These are phyloP conservation scores for Cryphonectria parasitica DNA, from an alignment of 2,329 filamentous ascomycete genomes.

Conservation along the genomic window DNA sequence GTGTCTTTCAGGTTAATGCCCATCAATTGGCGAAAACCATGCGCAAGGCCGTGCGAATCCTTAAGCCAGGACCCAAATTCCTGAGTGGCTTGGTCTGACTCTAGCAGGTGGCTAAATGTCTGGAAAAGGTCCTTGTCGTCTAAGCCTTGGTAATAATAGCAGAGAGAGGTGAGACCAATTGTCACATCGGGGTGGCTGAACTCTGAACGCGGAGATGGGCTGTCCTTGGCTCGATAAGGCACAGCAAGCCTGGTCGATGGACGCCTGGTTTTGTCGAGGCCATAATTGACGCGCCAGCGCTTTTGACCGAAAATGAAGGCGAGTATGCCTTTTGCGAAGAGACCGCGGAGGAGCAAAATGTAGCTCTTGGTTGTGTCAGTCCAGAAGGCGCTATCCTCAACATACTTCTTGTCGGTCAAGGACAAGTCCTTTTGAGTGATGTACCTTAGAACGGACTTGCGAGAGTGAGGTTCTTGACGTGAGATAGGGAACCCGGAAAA, in stretches of 20 bases:
- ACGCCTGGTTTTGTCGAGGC: conserved; percentile 49
- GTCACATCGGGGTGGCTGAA: conserved; percentile 66
- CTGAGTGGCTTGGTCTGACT: conserved; percentile 53
- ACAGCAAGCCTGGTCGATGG: conserved; percentile 56
- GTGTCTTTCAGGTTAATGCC: conserved; percentile 64
- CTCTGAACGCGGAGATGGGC: conserved; percentile 57
- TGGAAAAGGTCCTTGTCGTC: conserved; percentile 51
- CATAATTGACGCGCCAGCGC: conserved; percentile 69
- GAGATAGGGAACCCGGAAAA: conserved; percentile 33
- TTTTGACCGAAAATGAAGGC: conserved; percentile 58
- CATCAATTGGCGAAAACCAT: conserved; percentile 45
- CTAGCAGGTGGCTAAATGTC: conserved; percentile 51
- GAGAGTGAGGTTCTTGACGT: not conserved
- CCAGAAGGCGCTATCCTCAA: conserved; percentile 47
- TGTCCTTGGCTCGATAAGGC: conserved; percentile 64
- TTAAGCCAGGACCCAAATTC: conserved; percentile 57
- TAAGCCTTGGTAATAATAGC: conserved; percentile 62
- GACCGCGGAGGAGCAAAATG: conserved; percentile 56
- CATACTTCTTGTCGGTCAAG: conserved; percentile 36
- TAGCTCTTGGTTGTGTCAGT: conserved; percentile 37
- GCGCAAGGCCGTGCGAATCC: conserved; percentile 39
- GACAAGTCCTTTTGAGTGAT: conserved; percentile 45
- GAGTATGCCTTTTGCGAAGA: conserved; percentile 60
- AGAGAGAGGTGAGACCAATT: conserved; percentile 59
- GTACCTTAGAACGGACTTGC: conserved; percentile 33